Conservation (phyloP, 2,329 filamentous ascomycete genomes). For the Fusarium sororula region DNA sequence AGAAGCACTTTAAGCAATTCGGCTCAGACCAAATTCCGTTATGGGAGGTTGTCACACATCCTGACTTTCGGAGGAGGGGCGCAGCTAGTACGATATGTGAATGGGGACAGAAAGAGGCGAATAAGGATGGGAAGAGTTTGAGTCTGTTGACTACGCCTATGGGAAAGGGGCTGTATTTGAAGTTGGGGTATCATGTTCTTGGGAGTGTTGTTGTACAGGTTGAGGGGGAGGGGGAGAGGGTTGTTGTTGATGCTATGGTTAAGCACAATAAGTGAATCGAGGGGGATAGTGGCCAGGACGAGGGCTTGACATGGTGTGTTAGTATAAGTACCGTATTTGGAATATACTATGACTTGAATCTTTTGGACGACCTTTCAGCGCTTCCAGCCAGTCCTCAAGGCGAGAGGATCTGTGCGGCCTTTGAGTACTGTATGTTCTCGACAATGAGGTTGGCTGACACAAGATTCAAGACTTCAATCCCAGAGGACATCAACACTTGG, state of each 20-base stretch:
- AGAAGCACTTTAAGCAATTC: not conserved
- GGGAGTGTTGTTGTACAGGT: not conserved
- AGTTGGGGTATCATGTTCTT: not conserved
- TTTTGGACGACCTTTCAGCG: no score
- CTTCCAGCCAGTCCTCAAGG: no score
- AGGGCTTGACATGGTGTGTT: not conserved
- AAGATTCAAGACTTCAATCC: no score
- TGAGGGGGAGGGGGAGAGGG: not conserved
- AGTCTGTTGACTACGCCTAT: not conserved
- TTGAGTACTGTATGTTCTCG: no score
- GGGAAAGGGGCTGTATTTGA: not conserved
- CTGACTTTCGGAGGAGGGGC: not conserved
- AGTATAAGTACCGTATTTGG: no score
- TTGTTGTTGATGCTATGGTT: not conserved
- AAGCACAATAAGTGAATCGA: not conserved
- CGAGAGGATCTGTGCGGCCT: no score
- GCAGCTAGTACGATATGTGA: constrained; percentile 6
- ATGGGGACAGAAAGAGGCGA: not conserved
- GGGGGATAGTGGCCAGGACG: accelerated
- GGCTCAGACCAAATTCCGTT: not conserved
- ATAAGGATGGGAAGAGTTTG: not conserved
- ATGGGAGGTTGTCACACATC: not conserved
- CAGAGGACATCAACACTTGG: no score
- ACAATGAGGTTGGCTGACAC: no score
- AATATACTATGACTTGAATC: no score